Evolutionary conservation across 768 basidiomycete species (phyloP).

Genomic region (Pulveroboletus ravenelii): DNA sequence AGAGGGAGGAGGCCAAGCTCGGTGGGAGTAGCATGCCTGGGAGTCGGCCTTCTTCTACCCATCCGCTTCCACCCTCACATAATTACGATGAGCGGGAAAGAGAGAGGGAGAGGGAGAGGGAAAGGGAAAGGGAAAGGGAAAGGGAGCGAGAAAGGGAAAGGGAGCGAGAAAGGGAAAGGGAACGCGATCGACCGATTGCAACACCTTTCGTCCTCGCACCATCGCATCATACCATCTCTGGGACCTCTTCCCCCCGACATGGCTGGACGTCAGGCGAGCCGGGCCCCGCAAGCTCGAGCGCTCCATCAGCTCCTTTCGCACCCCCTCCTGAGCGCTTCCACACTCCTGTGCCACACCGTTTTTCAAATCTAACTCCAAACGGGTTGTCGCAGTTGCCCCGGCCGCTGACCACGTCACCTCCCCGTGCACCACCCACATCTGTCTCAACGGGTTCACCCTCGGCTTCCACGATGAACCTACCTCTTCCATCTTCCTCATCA

Average conservation of each 20-base stretch:
- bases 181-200: slow-evolving; percentile 48
- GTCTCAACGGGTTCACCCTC: slow-evolving; percentile 15
- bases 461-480: slow-evolving; percentile 13
- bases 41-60: slow-evolving; percentile 38
- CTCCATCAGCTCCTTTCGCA: slow-evolving; percentile 26
- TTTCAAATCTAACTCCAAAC: slow-evolving; percentile 22
- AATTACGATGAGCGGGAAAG: slow-evolving; percentile 26
- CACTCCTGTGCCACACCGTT: slow-evolving; percentile 27
- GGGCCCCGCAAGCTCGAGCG: slow-evolving; percentile 27
- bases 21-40: slow-evolving; percentile 25
- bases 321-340: slow-evolving; percentile 26
- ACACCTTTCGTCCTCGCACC: slow-evolving; percentile 52
- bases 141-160: slow-evolving; percentile 8
- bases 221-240: slow-evolving; percentile 35
- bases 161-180: slow-evolving; percentile 38
- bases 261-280: slow-evolving; percentile 32
- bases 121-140: slow-evolving; percentile 18
- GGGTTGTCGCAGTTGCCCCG: slow-evolving; percentile 18
- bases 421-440: slow-evolving; percentile 29
- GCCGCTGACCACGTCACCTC: slow-evolving; percentile 35
- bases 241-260: slow-evolving; percentile 41
- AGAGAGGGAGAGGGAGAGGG: slow-evolving; percentile 18
- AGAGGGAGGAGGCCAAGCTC: slow-evolving; percentile 33
- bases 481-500: slow-evolving; percentile 14
- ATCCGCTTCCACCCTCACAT: slow-evolving; percentile 27